A percentile compares a stretch with the other conserved stretches of the same genome.
These are phyloP conservation scores for Wickerhamomyces tratensis DNA, from an alignment of 805 yeast genomes.

Conservation along the genomic window DNA sequence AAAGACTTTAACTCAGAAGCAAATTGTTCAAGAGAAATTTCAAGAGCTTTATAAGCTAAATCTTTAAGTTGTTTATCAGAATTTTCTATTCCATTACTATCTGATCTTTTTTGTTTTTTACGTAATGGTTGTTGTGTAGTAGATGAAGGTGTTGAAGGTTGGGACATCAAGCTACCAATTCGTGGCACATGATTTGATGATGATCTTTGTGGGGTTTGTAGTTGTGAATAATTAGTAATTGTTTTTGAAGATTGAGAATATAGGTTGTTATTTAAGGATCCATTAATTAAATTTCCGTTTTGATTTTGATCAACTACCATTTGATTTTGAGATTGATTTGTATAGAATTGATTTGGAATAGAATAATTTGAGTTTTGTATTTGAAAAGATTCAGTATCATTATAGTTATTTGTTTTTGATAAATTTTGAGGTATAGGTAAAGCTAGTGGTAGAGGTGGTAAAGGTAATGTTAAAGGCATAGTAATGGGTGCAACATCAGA, in stretches of 20 bases:
- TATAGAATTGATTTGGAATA: background rate
- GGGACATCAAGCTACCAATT: no score
- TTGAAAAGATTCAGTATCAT: background rate
- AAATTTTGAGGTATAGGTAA: background rate
- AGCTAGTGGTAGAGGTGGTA: no score
- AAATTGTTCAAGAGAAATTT: constrained; percentile 29
- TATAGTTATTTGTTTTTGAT: no score
- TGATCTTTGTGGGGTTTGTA: no score
- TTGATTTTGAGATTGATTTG: background rate
- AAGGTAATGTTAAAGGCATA: no score
- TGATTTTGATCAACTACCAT: constrained; percentile 1
- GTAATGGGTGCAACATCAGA: no score
- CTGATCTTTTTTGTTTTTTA: constrained; percentile 17
- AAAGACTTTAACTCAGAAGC: constrained; percentile 34
- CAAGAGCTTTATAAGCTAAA: constrained; percentile 21
- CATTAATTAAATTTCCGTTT: background rate
- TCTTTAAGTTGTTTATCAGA: constrained; percentile 28
- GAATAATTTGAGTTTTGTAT: constrained; percentile 1
- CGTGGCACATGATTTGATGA: no score
- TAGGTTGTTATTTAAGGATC: constrained; percentile 1
- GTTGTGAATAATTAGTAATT: no score
- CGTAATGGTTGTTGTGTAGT: constrained; percentile 13
- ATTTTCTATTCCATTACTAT: constrained; percentile 12
- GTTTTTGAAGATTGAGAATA: background rate
- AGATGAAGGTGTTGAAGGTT: background rate